phyloP scores from a whole-genome alignment of 2,329 filamentous ascomycete genomes.

The Parastagonospora nodorum region DNA sequence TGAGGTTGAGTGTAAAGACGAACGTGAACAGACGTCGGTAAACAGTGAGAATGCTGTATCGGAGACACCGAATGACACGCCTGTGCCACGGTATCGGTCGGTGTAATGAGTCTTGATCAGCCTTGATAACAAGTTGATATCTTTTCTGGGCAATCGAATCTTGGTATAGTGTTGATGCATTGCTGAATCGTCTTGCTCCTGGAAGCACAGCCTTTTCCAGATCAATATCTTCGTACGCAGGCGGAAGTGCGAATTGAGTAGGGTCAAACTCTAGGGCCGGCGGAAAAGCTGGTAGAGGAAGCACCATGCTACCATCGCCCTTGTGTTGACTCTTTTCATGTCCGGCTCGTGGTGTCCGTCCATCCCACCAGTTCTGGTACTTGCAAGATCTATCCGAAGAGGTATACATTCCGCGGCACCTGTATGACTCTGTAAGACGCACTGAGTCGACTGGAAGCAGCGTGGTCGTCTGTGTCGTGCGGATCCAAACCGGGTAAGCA shows the following conservation, averaged over 20 bases:
- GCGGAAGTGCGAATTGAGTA: slow-evolving; percentile 8
- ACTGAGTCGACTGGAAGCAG: slow-evolving; percentile 8
- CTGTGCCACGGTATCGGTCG: slow-evolving; percentile 12
- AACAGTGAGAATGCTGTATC: slow-evolving; percentile 25
- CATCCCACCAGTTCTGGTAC: slow-evolving; percentile 18
- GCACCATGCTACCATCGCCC: background rate
- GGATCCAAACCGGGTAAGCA: slow-evolving; percentile 10
- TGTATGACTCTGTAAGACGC: slow-evolving; percentile 23
- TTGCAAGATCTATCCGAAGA: slow-evolving; percentile 5
- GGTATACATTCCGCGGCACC: slow-evolving; percentile 8
- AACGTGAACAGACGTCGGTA: slow-evolving; percentile 52
- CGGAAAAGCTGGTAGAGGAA: slow-evolving; percentile 2
- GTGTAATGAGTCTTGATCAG: background rate
- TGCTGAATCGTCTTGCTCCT: background rate
- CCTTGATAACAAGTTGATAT: background rate
- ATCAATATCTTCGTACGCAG: slow-evolving; percentile 11
- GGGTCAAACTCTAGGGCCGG: slow-evolving; percentile 16
- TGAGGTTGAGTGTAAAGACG: slow-evolving; percentile 47
- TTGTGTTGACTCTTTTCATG: slow-evolving; percentile 2
- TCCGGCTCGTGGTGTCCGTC: slow-evolving; percentile 3
- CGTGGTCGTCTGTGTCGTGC: slow-evolving; percentile 15
- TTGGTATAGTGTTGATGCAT: slow-evolving; percentile 4
- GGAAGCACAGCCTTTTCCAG: slow-evolving; percentile 23
- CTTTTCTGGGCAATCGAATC: background rate
- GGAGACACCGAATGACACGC: slow-evolving; percentile 20